These are phyloP conservation scores for Arctium minus DNA, from an alignment of 129 eudicot species.

Conservation along the genomic window DNA sequence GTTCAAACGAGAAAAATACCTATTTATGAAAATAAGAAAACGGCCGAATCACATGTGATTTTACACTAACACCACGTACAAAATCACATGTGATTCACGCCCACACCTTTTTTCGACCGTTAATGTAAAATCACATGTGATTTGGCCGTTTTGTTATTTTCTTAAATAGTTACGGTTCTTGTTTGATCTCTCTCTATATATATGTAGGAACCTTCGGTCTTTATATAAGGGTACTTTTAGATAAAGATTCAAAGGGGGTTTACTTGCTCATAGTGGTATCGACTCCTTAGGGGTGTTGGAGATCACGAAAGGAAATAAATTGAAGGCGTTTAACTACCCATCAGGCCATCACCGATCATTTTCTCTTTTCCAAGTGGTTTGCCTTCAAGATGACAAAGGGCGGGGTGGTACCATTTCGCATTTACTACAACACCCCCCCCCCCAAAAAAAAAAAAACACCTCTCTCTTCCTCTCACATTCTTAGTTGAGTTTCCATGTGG, in stretches of 20 bases:
- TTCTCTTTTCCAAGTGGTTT: neutral
- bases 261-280: neutral
- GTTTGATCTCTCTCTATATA: no score
- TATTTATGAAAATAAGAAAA: no score
- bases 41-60: no score
- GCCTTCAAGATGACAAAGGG: neutral
- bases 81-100: no score
- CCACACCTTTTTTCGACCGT: no score
- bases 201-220: neutral
- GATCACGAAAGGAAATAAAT: neutral
- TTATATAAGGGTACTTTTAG: neutral
- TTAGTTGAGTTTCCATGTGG: conserved; percentile 12
- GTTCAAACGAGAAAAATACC: no score
- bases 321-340: neutral
- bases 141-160: no score
- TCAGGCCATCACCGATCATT: neutral
- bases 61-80: no score
- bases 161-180: no score
- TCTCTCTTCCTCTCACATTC: conserved; percentile 4
- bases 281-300: neutral
- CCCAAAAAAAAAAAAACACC: neutral
- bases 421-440: conserved; percentile 19
- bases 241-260: neutral
- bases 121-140: no score
- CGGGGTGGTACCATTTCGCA: conserved; percentile 25